Conservation (phyloP, 495 filamentous ascomycete genomes). For the Hamigera avellanea region DNA sequence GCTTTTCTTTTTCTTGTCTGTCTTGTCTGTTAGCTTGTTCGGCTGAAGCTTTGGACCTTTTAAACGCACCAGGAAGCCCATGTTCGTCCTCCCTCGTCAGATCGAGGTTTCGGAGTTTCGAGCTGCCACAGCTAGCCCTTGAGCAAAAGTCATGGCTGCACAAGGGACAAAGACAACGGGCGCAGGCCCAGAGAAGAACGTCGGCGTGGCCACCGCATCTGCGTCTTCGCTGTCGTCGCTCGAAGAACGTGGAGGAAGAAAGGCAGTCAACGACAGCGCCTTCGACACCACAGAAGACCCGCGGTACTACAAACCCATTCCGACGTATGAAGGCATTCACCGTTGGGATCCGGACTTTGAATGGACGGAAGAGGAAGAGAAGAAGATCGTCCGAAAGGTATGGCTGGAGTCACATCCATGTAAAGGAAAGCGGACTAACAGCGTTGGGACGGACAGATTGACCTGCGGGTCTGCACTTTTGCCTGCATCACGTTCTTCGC, state of each 20-base stretch:
- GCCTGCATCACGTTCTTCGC: constrained; percentile 75
- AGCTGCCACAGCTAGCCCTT: too few species aligned
- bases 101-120: too few species aligned
- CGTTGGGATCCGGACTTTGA: constrained; percentile 63
- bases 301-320: constrained; percentile 46
- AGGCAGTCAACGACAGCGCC: constrained; percentile 12
- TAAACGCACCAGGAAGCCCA: too few species aligned
- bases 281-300: constrained; percentile 32
- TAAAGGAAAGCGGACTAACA: not conserved
- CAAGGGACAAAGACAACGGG: too few species aligned
- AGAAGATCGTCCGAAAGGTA: constrained; percentile 53
- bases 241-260: constrained; percentile 5
- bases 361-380: constrained; percentile 63
- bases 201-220: too few species aligned
- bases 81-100: too few species aligned
- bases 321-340: constrained; percentile 56
- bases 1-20: too few species aligned
- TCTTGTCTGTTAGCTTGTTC: too few species aligned
- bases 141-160: too few species aligned
- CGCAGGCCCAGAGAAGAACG: too few species aligned
- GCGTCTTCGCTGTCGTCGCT: constrained; percentile 15
- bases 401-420: constrained; percentile 1
- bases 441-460: constrained; percentile 31
- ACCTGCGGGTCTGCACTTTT: constrained; percentile 46
- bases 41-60: too few species aligned